Conservation (phyloP, 495 filamentous ascomycete genomes). For the Chaetomium cochliodes region DNA sequence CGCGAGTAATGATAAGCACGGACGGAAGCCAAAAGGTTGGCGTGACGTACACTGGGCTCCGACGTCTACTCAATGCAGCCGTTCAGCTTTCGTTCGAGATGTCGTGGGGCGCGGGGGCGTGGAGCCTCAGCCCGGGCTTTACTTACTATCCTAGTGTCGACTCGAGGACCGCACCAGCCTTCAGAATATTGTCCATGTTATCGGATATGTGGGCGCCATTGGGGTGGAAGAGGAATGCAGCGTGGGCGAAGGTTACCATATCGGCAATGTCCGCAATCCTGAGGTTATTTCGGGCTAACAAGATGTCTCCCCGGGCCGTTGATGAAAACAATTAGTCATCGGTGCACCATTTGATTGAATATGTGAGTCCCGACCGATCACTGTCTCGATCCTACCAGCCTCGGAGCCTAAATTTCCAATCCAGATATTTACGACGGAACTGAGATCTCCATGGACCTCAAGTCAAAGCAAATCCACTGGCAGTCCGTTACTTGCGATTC, state of each 20-base stretch:
- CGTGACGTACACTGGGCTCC: not conserved
- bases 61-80: not conserved
- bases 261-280: not conserved
- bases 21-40: not conserved
- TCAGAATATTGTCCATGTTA: not conserved
- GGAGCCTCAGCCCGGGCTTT: slow-evolving; percentile 4
- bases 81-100: not conserved
- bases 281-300: not conserved
- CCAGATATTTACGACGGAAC: too few relatives aligned
- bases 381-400: too few relatives aligned
- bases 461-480: too few relatives aligned
- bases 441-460: too few relatives aligned
- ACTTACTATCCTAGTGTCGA: slow-evolving; percentile 7
- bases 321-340: not conserved
- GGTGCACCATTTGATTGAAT: not conserved
- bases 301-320: not conserved
- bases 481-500: too few relatives aligned
- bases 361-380: not conserved
- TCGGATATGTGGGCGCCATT: too few relatives aligned
- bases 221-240: too few relatives aligned
- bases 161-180: not conserved
- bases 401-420: too few relatives aligned
- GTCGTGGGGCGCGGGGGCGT: not conserved
- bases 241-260: not conserved
- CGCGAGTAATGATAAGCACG: not conserved